phyloP scores from a whole-genome alignment of 768 basidiomycete genomes.

The Clathrus columnatus region DNA sequence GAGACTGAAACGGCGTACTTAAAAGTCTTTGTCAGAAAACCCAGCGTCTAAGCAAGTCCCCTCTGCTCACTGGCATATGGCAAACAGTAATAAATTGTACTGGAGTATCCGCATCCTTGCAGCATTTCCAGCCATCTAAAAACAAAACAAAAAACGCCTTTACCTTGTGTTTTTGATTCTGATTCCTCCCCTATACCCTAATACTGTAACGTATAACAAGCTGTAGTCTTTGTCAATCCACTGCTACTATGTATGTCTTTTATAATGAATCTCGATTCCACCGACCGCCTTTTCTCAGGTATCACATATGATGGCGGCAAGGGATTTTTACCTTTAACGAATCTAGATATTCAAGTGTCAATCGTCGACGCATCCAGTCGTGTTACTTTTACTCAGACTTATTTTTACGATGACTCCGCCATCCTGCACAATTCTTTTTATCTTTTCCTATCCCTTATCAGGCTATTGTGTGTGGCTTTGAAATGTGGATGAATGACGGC shows the following conservation, averaged over 20 bases:
- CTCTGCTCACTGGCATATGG: too few relatives aligned
- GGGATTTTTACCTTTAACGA: neutral
- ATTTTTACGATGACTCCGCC: neutral
- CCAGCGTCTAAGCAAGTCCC: too few relatives aligned
- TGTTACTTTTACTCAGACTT: neutral
- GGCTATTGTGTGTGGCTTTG: neutral
- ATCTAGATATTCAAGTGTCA: neutral
- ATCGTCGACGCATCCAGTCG: neutral
- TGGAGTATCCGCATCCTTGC: too few relatives aligned
- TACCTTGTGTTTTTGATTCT: neutral
- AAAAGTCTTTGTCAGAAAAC: too few relatives aligned
- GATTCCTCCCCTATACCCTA: neutral
- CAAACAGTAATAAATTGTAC: too few relatives aligned
- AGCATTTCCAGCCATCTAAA: neutral
- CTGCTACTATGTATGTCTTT: neutral
- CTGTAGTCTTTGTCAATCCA: neutral
- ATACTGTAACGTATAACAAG: neutral
- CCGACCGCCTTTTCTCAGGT: neutral
- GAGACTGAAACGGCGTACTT: neutral
- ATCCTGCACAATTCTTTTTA: neutral
- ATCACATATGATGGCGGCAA: neutral
- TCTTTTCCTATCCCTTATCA: neutral
- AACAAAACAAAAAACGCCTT: neutral
- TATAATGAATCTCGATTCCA: neutral
- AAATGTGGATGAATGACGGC: neutral